Percentiles rank a stretch among this genome's conserved stretches.
Evolutionary conservation across 2,329 filamentous ascomycete species (phyloP).

Genomic region (Daldinia sp.): DNA sequence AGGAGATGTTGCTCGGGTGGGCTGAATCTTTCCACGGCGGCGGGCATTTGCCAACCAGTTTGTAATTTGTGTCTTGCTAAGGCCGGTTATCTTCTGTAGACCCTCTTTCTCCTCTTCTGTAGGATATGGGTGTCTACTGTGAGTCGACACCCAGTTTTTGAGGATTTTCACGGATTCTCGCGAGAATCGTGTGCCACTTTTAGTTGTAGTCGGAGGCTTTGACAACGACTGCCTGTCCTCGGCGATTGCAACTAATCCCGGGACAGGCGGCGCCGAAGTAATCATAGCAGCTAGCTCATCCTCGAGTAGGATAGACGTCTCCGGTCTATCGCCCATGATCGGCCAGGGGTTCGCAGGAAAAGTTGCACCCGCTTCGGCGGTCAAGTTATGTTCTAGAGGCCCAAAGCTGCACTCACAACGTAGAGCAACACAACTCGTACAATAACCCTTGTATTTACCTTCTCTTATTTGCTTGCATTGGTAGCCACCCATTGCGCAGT

Average conservation of each 20-base stretch:
- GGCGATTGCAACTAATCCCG: constrained; percentile 20
- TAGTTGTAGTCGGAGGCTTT: constrained; percentile 54
- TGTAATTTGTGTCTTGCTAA: constrained; percentile 84
- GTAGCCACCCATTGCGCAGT: constrained; percentile 62
- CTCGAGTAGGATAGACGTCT: constrained; percentile 51
- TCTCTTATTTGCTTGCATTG: constrained; percentile 68
- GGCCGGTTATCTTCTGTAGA: constrained; percentile 78
- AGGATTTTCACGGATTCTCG: constrained; percentile 80
- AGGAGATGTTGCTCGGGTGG: constrained; percentile 73
- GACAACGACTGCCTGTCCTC: constrained; percentile 44
- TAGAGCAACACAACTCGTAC: constrained; percentile 69
- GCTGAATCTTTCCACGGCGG: constrained; percentile 78
- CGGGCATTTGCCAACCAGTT: constrained; percentile 95
- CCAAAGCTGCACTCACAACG: constrained; percentile 67
- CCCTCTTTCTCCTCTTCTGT: constrained; percentile 86
- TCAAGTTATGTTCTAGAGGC: constrained; percentile 46
- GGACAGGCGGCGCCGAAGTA: constrained; percentile 31
- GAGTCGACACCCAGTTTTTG: constrained; percentile 84
- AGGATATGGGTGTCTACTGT: constrained; percentile 85
- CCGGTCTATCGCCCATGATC: constrained; percentile 54
- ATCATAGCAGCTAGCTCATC: constrained; percentile 44
- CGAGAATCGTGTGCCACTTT: constrained; percentile 79
- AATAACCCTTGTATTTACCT: constrained; percentile 67
- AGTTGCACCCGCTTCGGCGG: constrained; percentile 46
- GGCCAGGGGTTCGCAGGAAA: constrained; percentile 59